These are phyloP conservation scores for Oryza nivara DNA, from an alignment of 176 grass and related monocot species.

Conservation along the genomic window DNA sequence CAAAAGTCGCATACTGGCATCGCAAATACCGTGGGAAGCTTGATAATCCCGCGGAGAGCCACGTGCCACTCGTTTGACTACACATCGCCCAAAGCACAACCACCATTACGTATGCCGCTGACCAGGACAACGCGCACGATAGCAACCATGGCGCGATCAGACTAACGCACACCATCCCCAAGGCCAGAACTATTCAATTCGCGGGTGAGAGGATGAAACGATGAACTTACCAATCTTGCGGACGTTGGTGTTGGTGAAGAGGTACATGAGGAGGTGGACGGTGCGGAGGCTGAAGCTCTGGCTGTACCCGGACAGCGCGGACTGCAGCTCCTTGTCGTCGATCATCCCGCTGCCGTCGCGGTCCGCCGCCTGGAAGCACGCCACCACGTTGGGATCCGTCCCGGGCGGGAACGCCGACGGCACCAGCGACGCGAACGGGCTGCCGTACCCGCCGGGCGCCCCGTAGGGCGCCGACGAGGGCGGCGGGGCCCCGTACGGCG, in stretches of 20 bases:
- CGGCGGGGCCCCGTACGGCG: slow-evolving; percentile 9
- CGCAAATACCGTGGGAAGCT: neutral
- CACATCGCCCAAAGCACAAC: neutral
- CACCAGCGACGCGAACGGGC: slow-evolving; percentile 69
- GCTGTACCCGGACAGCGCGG: slow-evolving; percentile 80
- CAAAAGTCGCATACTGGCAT: neutral
- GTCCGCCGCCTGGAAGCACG: slow-evolving; percentile 93
- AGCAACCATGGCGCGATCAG: neutral
- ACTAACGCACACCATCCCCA: neutral
- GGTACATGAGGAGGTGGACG: slow-evolving; percentile 95
- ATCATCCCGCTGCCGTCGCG: slow-evolving; percentile 87
- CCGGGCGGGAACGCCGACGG: slow-evolving; percentile 79
- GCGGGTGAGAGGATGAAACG: neutral
- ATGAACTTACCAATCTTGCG: slow-evolving; percentile 69
- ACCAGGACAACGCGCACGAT: neutral
- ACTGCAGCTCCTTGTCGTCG: slow-evolving; percentile 96
- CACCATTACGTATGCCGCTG: neutral
- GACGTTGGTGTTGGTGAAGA: slow-evolving; percentile 83
- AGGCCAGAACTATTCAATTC: neutral
- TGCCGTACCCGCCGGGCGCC: slow-evolving; percentile 37
- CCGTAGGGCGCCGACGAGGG: slow-evolving; percentile 17
- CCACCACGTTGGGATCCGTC: slow-evolving; percentile 86
- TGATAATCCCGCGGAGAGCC: neutral
- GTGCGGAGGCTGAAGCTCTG: slow-evolving; percentile 91
- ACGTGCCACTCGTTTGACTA: neutral